Evolutionary conservation across 805 yeast species (phyloP).

Genomic region (Myxozyma geophila): DNA sequence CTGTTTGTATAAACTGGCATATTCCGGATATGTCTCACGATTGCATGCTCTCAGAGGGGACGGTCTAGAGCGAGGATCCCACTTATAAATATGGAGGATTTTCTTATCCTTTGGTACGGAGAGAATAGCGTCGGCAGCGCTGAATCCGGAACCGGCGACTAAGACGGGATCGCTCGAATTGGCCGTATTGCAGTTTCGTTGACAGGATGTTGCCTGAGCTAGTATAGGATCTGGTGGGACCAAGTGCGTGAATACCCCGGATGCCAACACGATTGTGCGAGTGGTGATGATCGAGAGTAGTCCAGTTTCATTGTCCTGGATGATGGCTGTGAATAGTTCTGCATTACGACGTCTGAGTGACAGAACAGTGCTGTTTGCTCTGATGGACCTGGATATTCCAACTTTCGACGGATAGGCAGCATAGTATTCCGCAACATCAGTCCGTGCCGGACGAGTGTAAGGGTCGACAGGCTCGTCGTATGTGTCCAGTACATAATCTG

Average conservation of each 20-base stretch:
- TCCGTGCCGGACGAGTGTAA: constrained; percentile 41
- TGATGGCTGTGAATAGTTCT: constrained; percentile 14
- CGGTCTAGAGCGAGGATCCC: constrained; percentile 38
- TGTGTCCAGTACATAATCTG: constrained; percentile 33
- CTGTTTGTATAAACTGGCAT: constrained; percentile 38
- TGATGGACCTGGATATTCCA: constrained; percentile 36
- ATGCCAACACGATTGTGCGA: constrained; percentile 37
- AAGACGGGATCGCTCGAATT: constrained; percentile 22
- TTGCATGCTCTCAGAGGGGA: constrained; percentile 43
- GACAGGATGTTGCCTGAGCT: constrained; percentile 25
- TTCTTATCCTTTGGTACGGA: constrained; percentile 14
- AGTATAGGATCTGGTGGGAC: constrained; percentile 36
- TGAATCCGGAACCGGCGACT: constrained; percentile 45
- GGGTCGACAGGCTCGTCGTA: constrained; percentile 27
- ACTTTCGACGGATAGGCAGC: constrained; percentile 39
- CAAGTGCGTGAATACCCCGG: constrained; percentile 40
- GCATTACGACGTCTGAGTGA: constrained; percentile 28
- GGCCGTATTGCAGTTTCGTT: background rate
- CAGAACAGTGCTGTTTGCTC: constrained; percentile 31
- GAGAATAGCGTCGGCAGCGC: constrained; percentile 46
- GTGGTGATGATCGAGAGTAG: constrained; percentile 16
- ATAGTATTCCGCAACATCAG: constrained; percentile 42
- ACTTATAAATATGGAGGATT: constrained; percentile 41
- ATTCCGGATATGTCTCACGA: constrained; percentile 44
- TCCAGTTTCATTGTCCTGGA: constrained; percentile 25